phyloP scores from a whole-genome alignment of 345 rosid species.

The Excoecaria cochinchinensis region DNA sequence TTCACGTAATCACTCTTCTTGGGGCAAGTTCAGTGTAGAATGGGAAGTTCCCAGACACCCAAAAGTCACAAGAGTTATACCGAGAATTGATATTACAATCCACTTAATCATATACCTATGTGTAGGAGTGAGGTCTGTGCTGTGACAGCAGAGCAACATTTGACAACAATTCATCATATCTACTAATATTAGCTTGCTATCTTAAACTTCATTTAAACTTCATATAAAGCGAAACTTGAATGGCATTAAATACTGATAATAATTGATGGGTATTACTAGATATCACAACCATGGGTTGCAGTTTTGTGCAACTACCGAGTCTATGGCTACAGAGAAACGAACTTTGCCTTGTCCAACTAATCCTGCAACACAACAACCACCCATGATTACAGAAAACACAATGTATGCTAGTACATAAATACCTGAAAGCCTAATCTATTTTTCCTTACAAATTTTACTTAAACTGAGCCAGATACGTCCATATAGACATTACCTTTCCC shows the following conservation, averaged over 20 bases:
- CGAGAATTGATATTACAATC: conserved; percentile 6
- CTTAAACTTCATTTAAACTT: conserved; percentile 7
- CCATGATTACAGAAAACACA: neutral
- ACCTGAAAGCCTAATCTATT: neutral
- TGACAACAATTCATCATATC: conserved; percentile 4
- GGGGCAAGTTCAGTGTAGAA: neutral
- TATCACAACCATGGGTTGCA: conserved; percentile 6
- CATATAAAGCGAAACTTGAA: neutral
- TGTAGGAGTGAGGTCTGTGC: no score
- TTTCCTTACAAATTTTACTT: neutral
- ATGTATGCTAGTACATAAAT: neutral
- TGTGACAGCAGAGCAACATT: no score
- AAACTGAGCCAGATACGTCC: neutral
- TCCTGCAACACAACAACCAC: conserved; percentile 42
- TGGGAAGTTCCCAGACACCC: conserved; percentile 17
- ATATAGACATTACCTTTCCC: conserved; percentile 55
- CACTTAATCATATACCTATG: neutral
- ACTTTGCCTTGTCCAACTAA: conserved; percentile 59
- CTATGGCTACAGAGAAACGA: conserved; percentile 72
- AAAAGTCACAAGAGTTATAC: neutral
- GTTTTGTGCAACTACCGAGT: conserved; percentile 51
- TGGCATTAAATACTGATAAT: neutral
- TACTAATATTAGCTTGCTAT: neutral
- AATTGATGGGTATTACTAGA: neutral
- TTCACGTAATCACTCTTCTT: neutral